Evolutionary conservation across 2,329 filamentous ascomycete species (phyloP).

Genomic region (Fusarium xyrophilum): DNA sequence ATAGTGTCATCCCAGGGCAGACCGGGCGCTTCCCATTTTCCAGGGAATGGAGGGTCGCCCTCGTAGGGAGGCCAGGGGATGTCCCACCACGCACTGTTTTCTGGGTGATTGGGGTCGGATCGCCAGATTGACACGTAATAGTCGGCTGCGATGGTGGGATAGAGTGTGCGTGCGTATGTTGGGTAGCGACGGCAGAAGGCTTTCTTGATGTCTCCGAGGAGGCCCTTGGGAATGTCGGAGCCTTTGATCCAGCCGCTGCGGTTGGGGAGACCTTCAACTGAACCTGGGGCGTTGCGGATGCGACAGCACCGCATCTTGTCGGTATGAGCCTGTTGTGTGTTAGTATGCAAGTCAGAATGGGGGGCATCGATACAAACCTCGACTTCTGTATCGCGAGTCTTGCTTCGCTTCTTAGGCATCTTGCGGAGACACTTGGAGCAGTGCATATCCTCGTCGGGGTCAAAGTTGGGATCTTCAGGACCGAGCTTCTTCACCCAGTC

Average conservation of each 20-base stretch:
- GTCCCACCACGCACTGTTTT: slow-evolving; percentile 37
- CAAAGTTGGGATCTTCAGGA: slow-evolving; percentile 33
- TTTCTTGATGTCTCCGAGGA: slow-evolving; percentile 34
- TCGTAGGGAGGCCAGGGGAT: slow-evolving; percentile 43
- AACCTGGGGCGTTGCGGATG: slow-evolving; percentile 39
- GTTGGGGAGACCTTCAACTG: slow-evolving; percentile 39
- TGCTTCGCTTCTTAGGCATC: slow-evolving; percentile 35
- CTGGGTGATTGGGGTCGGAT: slow-evolving; percentile 45
- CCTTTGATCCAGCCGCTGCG: slow-evolving; percentile 45
- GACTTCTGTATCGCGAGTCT: slow-evolving; percentile 32
- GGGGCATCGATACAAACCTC: slow-evolving; percentile 15
- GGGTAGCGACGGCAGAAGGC: slow-evolving; percentile 39
- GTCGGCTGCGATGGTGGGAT: slow-evolving; percentile 33
- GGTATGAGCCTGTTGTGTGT: slow-evolving; percentile 29
- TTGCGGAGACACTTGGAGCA: slow-evolving; percentile 46
- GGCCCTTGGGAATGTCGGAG: slow-evolving; percentile 17
- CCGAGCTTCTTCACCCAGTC: slow-evolving; percentile 41
- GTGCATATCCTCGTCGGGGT: slow-evolving; percentile 42
- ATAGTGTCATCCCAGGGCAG: not conserved
- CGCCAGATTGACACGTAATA: slow-evolving; percentile 36
- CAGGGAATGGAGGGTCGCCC: slow-evolving; percentile 34
- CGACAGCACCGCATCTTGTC: slow-evolving; percentile 35
- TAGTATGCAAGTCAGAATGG: not conserved
- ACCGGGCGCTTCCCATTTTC: slow-evolving; percentile 28
- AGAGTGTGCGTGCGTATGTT: slow-evolving; percentile 42